Evolutionary conservation across 2,329 filamentous ascomycete species (phyloP).

Genomic region (Alternaria angustiovoidea): DNA sequence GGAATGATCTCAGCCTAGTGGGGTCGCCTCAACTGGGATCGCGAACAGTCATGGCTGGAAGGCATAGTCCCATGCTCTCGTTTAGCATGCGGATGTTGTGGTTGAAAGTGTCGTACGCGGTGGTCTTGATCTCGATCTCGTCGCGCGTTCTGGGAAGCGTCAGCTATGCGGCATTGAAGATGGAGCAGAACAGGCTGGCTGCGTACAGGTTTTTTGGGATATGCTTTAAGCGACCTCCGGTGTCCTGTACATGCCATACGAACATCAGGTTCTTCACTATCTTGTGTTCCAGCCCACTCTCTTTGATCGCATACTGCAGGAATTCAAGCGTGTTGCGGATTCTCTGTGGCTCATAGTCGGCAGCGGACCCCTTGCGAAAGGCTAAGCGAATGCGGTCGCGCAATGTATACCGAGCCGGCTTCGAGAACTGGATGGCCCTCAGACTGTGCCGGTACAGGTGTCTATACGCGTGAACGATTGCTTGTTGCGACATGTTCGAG

Average conservation of each 20-base stretch:
- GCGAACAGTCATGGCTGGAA: conserved; percentile 47
- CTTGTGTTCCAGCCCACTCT: conserved; percentile 73
- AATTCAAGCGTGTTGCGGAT: conserved; percentile 75
- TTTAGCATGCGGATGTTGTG: conserved; percentile 77
- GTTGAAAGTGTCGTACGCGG: conserved; percentile 69
- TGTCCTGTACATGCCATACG: conserved; percentile 56
- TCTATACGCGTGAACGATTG: conserved; percentile 73
- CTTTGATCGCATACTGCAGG: conserved; percentile 68
- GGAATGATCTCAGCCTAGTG: conserved; percentile 6
- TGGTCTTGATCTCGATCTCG: conserved; percentile 43
- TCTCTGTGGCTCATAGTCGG: conserved; percentile 51
- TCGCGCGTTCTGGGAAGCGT: conserved; percentile 30
- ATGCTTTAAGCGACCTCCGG: conserved; percentile 40
- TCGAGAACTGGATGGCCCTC: conserved; percentile 75
- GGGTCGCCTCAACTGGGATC: conserved; percentile 29
- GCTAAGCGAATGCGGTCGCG: conserved; percentile 59
- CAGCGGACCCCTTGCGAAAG: conserved; percentile 47
- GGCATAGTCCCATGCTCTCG: conserved; percentile 72
- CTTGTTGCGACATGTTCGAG: conserved; percentile 43
- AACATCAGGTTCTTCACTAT: conserved; percentile 73
- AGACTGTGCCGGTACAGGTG: conserved; percentile 71
- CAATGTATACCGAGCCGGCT: conserved; percentile 70
- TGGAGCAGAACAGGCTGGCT: background rate
- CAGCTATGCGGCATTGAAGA: conserved; percentile 1
- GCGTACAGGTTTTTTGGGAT: conserved; percentile 32